Base-by-base conservation (phyloP, 2,329 filamentous ascomycete species). In the Chaetomium sp. region DNA sequence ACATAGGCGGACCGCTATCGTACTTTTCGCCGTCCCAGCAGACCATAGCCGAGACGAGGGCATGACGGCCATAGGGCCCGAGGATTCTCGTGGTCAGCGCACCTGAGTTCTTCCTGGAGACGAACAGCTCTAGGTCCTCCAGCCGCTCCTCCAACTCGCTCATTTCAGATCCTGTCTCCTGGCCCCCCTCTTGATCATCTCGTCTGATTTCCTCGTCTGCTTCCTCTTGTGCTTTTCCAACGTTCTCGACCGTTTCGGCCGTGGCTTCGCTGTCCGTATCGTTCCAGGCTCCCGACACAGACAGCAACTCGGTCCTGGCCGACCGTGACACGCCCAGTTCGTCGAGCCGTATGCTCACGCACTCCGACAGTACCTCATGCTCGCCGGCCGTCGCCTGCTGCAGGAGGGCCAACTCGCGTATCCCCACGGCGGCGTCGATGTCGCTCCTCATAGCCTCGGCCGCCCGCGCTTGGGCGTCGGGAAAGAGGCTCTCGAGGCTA, bases 401-500 rank as follows among this genome's bases (percentile, higher is more conserved):
- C 40, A 42, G 40, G 40, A 42, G 40, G 40, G 40, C 40, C 40
- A 42, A 42, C 6, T 42, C 40, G 10, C 40, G 40, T 14, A 42
- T 14, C 40, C 10, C 40, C 40, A 42, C 40, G 11, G 40, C 40
- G 40, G 40, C 40, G 40, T 42, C 40, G 53, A 55, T 55, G 41
- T 55, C 53, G 27, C 12, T 34, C 14, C 40, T 27, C 53, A 55
- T 55, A 4, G 47, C 53, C 35, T 46, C 34, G 1, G 47, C 47
- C 6, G 41, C 47, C 14, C 33, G 41, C 32, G 35, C 34, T 11
- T 32, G 40, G 33, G 47, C 46, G 27, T 55, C 53, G 6, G 53
- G 53, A 11, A 55, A 55, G n/a, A 55, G 47, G 47, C 41, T 51
- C 40, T 50, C 46, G 14, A 55, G 41, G n/a, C 53, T 55, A 42